These are phyloP conservation scores for Russula olivacea DNA, from an alignment of 768 basidiomycete species.

Conservation along the genomic window DNA sequence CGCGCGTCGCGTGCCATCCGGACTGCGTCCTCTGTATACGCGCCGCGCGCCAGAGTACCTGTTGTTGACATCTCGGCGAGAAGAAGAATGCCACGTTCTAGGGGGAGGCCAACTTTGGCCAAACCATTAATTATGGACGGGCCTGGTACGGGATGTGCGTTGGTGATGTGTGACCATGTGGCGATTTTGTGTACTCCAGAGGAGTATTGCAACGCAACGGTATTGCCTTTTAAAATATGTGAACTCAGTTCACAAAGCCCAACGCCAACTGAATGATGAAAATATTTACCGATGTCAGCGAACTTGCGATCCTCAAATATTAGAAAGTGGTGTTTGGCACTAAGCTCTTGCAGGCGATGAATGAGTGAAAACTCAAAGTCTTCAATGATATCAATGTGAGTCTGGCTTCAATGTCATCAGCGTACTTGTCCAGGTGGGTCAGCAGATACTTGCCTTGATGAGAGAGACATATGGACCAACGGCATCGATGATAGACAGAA, in stretches of 20 bases:
- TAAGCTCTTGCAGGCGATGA: constrained; percentile 60
- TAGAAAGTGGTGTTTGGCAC: constrained; percentile 80
- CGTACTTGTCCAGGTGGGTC: constrained; percentile 16
- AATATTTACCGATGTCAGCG: constrained; percentile 83
- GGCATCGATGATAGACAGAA: constrained; percentile 78
- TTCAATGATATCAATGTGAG: constrained; percentile 92
- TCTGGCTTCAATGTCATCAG: constrained; percentile 45
- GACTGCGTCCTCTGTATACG: constrained; percentile 80
- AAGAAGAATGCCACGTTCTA: constrained; percentile 80
- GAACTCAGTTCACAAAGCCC: background rate
- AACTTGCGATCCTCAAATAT: constrained; percentile 99
- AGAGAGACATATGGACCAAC: constrained; percentile 90
- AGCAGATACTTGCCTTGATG: constrained; percentile 64
- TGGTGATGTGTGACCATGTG: constrained; percentile 94
- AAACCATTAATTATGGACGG: constrained; percentile 92
- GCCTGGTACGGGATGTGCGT: constrained; percentile 95
- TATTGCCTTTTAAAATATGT: constrained; percentile 65
- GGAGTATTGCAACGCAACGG: constrained; percentile 91
- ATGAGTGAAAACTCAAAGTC: constrained; percentile 79
- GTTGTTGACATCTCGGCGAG: constrained; percentile 96
- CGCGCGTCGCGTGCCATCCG: constrained; percentile 78
- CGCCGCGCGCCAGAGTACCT: constrained; percentile 75
- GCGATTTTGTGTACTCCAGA: constrained; percentile 91
- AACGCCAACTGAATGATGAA: background rate
- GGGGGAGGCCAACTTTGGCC: constrained; percentile 74